Base-by-base conservation (phyloP, 1,284 basidiomycete species). In the Ustilago esculenta region DNA sequence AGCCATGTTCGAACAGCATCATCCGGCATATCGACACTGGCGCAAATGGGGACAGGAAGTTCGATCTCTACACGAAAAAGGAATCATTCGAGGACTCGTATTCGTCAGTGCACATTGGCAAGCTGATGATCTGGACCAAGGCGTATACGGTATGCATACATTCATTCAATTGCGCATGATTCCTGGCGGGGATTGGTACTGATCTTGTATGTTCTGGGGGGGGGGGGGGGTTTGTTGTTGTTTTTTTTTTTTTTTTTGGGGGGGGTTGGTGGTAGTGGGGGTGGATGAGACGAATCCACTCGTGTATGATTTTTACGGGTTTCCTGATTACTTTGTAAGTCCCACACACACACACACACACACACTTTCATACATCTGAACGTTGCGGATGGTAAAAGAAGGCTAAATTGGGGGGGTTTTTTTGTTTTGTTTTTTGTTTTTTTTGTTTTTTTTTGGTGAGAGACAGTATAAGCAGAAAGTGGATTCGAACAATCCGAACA, bases 21-120 rank as follows among this genome's bases (percentile, higher is more conserved):
- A 80, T 27, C 67, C 70, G 14, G 81, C 84, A 3, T 83, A 85
- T 70, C 73, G 82, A 46, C 80, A 81, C 9, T 85, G 84, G 84
- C 50, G 75, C 39, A 63, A 75, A 34, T 76, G 82, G 46, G 84
- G 84, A 5, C 55, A 73, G 27, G 42, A 74, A 11, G 73, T 85
- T 30, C 51, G 51, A 9, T n/a, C 18, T 3, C 56, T 60, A 4
- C 58, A 67, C 32, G 18, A 51, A 9, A 70, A 79, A 20, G 68
- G 63, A n/a, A 35, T 57, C n/a, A 77, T 81, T 10, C 81, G 77
- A 36, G 84, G 83, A 1, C 72, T 85, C 7, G 76, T 85, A 23
- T 79, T 83, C 41, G 78, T 85, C 36, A 83, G 81, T 5, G 84
- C 84, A 1, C 84, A 85, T 65, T 85, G 84, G 84, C 71, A 77